These are phyloP conservation scores for Pharus latifolius DNA, from an alignment of 176 grass and related monocot species.

Conservation along the genomic window DNA sequence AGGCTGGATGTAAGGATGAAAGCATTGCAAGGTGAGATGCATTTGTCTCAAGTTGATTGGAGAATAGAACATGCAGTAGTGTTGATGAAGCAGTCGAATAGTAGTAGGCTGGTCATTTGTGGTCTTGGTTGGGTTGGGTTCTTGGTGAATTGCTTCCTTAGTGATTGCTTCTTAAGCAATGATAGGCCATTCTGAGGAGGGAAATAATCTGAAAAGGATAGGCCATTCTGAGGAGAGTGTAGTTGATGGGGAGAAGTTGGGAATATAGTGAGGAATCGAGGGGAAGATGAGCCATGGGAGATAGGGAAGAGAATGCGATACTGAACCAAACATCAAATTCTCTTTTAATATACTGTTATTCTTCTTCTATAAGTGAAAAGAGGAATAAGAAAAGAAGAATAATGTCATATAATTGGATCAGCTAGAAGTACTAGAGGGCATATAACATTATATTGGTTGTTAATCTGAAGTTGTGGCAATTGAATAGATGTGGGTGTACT, in stretches of 20 bases:
- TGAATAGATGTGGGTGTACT: not conserved
- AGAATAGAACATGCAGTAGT: not conserved
- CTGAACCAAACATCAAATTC: not conserved
- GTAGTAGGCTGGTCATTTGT: not conserved
- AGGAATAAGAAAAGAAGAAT: not conserved
- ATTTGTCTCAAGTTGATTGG: not conserved
- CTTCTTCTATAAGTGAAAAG: not conserved
- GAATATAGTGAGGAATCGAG: not conserved
- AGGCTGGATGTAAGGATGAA: not conserved
- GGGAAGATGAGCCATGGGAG: not conserved
- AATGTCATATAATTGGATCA: no score
- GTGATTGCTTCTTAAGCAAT: not conserved
- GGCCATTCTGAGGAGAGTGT: not conserved
- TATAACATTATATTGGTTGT: no score
- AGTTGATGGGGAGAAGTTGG: not conserved
- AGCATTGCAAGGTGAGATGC: not conserved
- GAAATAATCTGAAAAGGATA: slow-evolving; percentile 6
- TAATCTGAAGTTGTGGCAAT: not conserved
- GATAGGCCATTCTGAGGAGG: not conserved
- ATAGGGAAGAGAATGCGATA: not conserved
- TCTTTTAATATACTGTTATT: not conserved
- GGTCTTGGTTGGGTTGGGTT: not conserved
- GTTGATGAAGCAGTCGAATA: not conserved
- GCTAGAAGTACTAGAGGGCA: no score
- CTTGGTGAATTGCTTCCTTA: slow-evolving; percentile 1